Evolutionary conservation across 805 yeast genomes (phyloP), one percentile per base, ranked within the genome.

Genomic region (Torulaspora indica): DNA sequence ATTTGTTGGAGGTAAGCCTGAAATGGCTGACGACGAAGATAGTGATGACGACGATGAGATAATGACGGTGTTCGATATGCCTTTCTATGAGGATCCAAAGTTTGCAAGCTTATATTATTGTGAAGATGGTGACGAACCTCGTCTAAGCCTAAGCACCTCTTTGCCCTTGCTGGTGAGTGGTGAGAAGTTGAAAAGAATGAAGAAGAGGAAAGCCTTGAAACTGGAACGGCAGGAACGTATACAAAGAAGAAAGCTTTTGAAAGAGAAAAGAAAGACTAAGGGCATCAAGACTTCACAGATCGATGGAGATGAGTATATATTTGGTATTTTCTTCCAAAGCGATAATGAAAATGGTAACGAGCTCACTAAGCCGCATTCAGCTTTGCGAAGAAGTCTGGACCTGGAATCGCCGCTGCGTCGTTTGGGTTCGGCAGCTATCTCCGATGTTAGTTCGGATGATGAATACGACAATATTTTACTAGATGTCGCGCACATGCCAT

Each of bases 11-110:
- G 39, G 43, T 20, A 45, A 42, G 10, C 39, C 46, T 25, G 40
- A 48, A 22, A 37, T 10, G 50, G 59, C 46, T 28, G 61, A 55
- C 5, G 51, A 49, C 13, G 62, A 58, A 23, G 55, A 52, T 14
- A 61, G 55, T 23, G 64, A 63, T 18, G 65, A 56, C 10, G 67
- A 66, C 15, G 64, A 59, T 36, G 67, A 56, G 30, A 56, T 55
- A 17, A 65, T 56, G 55, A 52, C 55, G 8, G 69, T 61, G 33
- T 69, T 68, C 37, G 63, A 61, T 48, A 61, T 68, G 40, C 73
- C 74, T 2, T 70, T 61, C 52, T 70, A 68, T 49, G 73, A 70
- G 49, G 74, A 70, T 51, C 66, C 71, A 1, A 64, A 61, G 46
- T 62, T 64, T 49, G 60, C 67, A 2, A 61, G 57, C 40, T 45